Conservation (phyloP, 352 stramenopile genomes). For the Globisporangium irregulare region DNA sequence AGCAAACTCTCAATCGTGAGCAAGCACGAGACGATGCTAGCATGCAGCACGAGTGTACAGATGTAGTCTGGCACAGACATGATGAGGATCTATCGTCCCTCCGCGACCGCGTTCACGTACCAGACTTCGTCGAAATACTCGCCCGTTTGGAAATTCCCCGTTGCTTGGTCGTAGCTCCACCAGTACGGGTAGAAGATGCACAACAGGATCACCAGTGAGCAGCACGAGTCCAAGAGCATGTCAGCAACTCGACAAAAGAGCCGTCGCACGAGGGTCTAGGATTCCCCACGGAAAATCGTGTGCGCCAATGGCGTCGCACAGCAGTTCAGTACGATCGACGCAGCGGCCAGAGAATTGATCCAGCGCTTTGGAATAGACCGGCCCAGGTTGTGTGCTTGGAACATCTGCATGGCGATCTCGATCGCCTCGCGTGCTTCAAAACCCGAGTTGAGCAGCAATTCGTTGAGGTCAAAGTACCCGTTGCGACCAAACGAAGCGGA, state of each 20-base stretch:
- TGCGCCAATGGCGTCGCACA: conserved; percentile 11
- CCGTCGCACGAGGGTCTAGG: conserved; percentile 6
- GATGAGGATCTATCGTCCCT: background rate
- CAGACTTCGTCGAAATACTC: background rate
- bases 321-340: conserved; percentile 20
- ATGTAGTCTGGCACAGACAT: background rate
- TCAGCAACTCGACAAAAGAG: conserved; percentile 16
- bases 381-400: conserved; percentile 23
- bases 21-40: background rate
- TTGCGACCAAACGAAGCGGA: conserved; percentile 17
- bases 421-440: conserved; percentile 17
- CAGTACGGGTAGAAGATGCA: conserved; percentile 21
- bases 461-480: conserved; percentile 17
- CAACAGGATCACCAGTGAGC: conserved; percentile 21
- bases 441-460: conserved; percentile 7
- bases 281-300: conserved; percentile 7
- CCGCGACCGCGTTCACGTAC: background rate
- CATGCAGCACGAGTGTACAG: background rate
- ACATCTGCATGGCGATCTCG: conserved; percentile 25
- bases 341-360: conserved; percentile 23
- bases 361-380: conserved; percentile 14
- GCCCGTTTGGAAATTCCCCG: background rate
- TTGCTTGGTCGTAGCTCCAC: conserved; percentile 6
- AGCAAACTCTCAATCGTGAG: conserved; percentile 5
- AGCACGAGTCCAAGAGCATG: conserved; percentile 20